These are phyloP conservation scores for Geotrichum klebahnii DNA, from an alignment of 1,139 yeast genomes.

Conservation along the genomic window DNA sequence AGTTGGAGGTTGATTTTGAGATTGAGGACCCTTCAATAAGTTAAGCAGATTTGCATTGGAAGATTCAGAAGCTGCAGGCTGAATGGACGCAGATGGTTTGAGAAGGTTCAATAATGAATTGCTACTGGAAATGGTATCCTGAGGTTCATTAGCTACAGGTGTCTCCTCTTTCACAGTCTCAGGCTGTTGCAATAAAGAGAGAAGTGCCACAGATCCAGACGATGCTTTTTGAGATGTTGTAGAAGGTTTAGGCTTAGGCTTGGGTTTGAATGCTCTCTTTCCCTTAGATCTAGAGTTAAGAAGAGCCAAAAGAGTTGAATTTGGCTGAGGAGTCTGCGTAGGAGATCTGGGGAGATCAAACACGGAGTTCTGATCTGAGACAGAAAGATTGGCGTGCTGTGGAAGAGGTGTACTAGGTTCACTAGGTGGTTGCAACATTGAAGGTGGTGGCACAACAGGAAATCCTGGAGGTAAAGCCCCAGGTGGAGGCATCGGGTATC, in stretches of 20 bases:
- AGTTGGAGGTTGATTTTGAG: background rate
- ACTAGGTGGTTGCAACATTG: slow-evolving; percentile 9
- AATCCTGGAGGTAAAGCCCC: slow-evolving; percentile 13
- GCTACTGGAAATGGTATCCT: background rate
- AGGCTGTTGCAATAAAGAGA: slow-evolving; percentile 10
- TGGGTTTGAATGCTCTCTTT: slow-evolving; percentile 19
- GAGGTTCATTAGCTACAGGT: background rate
- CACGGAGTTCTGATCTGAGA: slow-evolving; percentile 1
- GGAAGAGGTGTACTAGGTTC: slow-evolving; percentile 15
- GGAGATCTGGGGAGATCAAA: slow-evolving; percentile 19
- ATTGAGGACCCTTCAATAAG: slow-evolving; percentile 1
- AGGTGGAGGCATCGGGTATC: slow-evolving; percentile 25
- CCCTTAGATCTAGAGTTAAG: slow-evolving; percentile 28
- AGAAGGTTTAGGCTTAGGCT: background rate
- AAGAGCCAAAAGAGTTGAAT: slow-evolving; percentile 32
- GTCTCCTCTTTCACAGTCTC: background rate
- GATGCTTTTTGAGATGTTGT: background rate
- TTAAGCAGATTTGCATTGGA: background rate
- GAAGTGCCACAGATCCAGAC: slow-evolving; percentile 10
- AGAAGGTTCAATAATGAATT: slow-evolving; percentile 2
- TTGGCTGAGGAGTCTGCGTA: slow-evolving; percentile 35
- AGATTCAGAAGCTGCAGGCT: background rate
- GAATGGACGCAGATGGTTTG: slow-evolving; percentile 1
- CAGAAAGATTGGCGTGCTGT: slow-evolving; percentile 18
- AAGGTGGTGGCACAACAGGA: slow-evolving; percentile 14